Percentiles rank a stretch among this genome's conserved stretches.
Evolutionary conservation across 345 rosid genomes (phyloP).

Genomic region (Arabis hirsuta): DNA sequence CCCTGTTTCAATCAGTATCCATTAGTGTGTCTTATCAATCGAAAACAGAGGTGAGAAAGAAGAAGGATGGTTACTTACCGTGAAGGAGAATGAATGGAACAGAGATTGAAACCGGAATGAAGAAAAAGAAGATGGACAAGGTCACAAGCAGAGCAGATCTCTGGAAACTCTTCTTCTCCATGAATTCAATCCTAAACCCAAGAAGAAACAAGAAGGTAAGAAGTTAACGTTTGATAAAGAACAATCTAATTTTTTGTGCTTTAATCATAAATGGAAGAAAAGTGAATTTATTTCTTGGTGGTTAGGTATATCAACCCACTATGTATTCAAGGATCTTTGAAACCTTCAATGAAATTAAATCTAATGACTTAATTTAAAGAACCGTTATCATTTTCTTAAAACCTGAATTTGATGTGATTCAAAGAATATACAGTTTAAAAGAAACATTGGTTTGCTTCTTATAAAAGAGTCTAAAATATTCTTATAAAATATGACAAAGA

Average conservation of each 20-base stretch:
- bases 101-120: constrained; percentile 52
- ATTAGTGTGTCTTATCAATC: background rate
- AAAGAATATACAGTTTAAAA: too few species aligned
- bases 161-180: constrained; percentile 18
- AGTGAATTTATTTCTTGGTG: constrained; percentile 25
- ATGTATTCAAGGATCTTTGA: background rate
- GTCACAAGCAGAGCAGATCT: constrained; percentile 41
- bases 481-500: too few species aligned
- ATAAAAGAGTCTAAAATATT: too few species aligned
- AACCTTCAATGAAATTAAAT: too few species aligned
- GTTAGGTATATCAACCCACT: background rate
- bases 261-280: constrained; percentile 6
- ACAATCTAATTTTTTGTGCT: constrained; percentile 20
- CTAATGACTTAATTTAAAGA: too few species aligned
- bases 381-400: too few species aligned
- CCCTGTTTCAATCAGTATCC: constrained; percentile 49
- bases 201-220: constrained; percentile 1
- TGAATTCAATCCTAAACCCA: background rate
- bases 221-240: background rate
- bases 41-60: constrained; percentile 10
- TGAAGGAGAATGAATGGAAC: constrained; percentile 76
- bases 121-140: constrained; percentile 38
- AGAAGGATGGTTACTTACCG: constrained; percentile 46
- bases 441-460: too few species aligned
- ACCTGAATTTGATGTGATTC: too few species aligned